Evolutionary conservation across 116 monocot species (phyloP), one percentile per base, ranked within the genome.

Genomic region (Thalassia testudinum): DNA sequence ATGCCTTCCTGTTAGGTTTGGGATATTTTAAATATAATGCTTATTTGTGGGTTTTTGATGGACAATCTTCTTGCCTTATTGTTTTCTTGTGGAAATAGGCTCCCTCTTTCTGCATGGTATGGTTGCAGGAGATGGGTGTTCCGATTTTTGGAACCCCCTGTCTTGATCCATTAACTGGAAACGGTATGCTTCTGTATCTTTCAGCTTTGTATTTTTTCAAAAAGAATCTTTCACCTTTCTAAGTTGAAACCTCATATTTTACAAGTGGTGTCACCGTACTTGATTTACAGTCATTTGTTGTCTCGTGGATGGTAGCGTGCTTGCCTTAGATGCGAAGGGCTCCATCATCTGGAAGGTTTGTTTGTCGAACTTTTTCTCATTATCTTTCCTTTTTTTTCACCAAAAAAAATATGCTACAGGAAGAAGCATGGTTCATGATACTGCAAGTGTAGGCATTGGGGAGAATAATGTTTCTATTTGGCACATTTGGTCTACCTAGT

Each of bases 121-220:
- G 93, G 93, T 34, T 48, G 7, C 76, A 78, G 52, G 81, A 93
- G 34, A 62, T 66, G 26, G 78, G 73, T 43, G 72, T 69, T 54
- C 93, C 93, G 42, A 72, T 80, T 48, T 93, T 93, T 69, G 87
- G 78, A 50, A 83, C 87, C 27, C 74, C 77, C 23, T 67, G 61
- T 47, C 24, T 81, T 44, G 71, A 80, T 64, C 37, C 72, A 43
- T 26, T 43, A 17, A 62, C 47, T 52, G 66, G 81, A 67, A 78
- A 80, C 73, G 87, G 92, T 92, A 77, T 24, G 26, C 17, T 25
- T 44, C 4, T 58, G 22, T 29, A n/a, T 23, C 16, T 6, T 53
- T 61, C 5, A 18, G 6, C 13, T 61, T 51, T 44, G 25, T 23
- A 27, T 21, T 42, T n/a, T 62, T 18, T 19, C 10, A 30, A 8